Conservation (phyloP, 2,329 filamentous ascomycete species). For the Lecanosticta acicola region DNA sequence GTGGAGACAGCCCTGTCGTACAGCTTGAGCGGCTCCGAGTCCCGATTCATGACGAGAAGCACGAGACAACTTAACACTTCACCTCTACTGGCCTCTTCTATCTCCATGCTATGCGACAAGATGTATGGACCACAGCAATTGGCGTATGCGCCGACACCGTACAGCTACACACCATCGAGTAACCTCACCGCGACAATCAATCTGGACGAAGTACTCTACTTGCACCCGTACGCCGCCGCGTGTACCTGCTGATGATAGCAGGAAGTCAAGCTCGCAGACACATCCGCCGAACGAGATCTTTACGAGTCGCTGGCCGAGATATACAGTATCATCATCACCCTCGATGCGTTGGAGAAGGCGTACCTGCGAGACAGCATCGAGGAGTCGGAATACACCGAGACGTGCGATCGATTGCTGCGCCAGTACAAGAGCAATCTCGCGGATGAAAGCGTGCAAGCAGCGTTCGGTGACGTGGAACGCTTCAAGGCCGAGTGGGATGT, state of each 20-base stretch:
- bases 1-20: too few relatives aligned
- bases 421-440: slow-evolving; percentile 94
- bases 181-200: slow-evolving; percentile 83
- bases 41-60: not conserved
- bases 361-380: slow-evolving; percentile 93
- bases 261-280: slow-evolving; percentile 90
- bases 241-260: slow-evolving; percentile 35
- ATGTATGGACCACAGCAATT: slow-evolving; percentile 53
- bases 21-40: too few relatives aligned
- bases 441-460: slow-evolving; percentile 82
- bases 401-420: slow-evolving; percentile 85
- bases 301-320: slow-evolving; percentile 95
- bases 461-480: slow-evolving; percentile 80
- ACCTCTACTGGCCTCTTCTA: not conserved
- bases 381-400: slow-evolving; percentile 91
- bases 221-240: not conserved
- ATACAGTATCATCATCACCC: slow-evolving; percentile 92
- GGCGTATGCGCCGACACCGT: slow-evolving; percentile 82
- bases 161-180: slow-evolving; percentile 84
- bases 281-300: slow-evolving; percentile 80
- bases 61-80: not conserved
- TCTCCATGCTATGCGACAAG: not conserved
- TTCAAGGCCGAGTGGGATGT: slow-evolving; percentile 94
- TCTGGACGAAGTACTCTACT: slow-evolving; percentile 68
- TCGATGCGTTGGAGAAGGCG: slow-evolving; percentile 93